Evolutionary conservation across 257 asterid genomes (phyloP), one percentile per base, ranked within the genome.

Genomic region (Ophiorrhiza pumila): DNA sequence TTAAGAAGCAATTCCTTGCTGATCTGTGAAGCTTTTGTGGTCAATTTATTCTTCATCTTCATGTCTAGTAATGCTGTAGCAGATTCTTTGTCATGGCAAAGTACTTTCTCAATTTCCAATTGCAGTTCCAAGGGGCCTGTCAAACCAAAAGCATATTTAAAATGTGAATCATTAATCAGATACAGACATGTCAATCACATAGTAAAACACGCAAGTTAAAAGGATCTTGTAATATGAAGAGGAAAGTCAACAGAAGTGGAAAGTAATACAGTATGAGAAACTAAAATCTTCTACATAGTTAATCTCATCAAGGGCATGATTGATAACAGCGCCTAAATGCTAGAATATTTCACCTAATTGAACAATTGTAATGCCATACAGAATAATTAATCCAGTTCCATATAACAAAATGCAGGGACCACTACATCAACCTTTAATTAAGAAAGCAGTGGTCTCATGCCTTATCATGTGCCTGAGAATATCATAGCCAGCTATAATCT

Each of bases 21-120:
- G 80, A 95, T 86, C 76, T 87, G 86, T 29, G 96, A 86, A 65
- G 90, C 97, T 83, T 95, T 90, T 72, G 83, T 84, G 29, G 87
- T 92, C 82, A 95, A 79, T 74, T 86, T 89, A 83, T 90, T 95
- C 88, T 92, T 95, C 99, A 95, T 95, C 81, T 86, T 88, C 95
- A 91, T 87, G 82, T 95, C 99, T 87, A 95, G 84, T 59, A 81
- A 70, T 74, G 97, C 96, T 43, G 95, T 84, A 67, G 95, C 89
- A 78, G 92, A 80, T 72, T 95, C 98, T 83, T 92, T 80, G 72
- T 92, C 90, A 63, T 85, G 77, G 80, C 82, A 72, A 63, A 92
- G 78, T 52, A 74, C 93, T 85, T 91, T 94, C 85, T 94, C 93
- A 80, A 87, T 82, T 86, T 94, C 99, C 84, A 87, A 74, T 81